A percentile compares a stretch with the other conserved stretches of the same genome.
Evolutionary conservation across 2,329 filamentous ascomycete species (phyloP).

Genomic region (Pseudogymnoascus sp.): DNA sequence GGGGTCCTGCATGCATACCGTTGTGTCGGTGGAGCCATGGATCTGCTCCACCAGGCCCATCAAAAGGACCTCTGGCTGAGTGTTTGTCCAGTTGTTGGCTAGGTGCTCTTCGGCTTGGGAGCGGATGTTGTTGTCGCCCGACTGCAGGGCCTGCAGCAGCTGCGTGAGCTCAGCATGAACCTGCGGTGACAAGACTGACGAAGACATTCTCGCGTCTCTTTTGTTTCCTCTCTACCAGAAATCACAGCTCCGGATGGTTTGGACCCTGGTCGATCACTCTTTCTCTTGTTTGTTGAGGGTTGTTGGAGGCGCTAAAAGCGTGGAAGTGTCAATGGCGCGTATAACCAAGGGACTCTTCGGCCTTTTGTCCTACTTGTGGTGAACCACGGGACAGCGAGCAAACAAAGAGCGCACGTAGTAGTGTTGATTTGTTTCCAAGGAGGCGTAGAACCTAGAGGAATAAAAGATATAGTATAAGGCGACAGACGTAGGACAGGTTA

Average conservation of each 20-base stretch:
- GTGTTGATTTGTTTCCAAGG: background rate
- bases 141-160: constrained; percentile 82
- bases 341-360: background rate
- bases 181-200: constrained; percentile 77
- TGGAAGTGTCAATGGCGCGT: background rate
- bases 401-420: background rate
- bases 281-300: background rate
- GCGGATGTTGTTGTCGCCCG: constrained; percentile 77
- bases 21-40: constrained; percentile 52
- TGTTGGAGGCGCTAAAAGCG: background rate
- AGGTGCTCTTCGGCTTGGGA: constrained; percentile 84
- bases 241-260: background rate
- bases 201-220: constrained; percentile 36
- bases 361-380: background rate
- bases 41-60: constrained; percentile 95
- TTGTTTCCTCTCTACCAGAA: background rate
- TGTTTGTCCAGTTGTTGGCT: constrained; percentile 78
- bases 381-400: background rate
- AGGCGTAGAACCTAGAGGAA: background rate
- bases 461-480: background rate
- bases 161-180: constrained; percentile 76
- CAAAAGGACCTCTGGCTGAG: constrained; percentile 75
- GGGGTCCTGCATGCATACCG: constrained; percentile 19
- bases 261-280: background rate
- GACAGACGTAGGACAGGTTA: background rate